These are phyloP conservation scores for Desmodesmus armatus DNA, from an alignment of 139 green algal species.

Conservation along the genomic window DNA sequence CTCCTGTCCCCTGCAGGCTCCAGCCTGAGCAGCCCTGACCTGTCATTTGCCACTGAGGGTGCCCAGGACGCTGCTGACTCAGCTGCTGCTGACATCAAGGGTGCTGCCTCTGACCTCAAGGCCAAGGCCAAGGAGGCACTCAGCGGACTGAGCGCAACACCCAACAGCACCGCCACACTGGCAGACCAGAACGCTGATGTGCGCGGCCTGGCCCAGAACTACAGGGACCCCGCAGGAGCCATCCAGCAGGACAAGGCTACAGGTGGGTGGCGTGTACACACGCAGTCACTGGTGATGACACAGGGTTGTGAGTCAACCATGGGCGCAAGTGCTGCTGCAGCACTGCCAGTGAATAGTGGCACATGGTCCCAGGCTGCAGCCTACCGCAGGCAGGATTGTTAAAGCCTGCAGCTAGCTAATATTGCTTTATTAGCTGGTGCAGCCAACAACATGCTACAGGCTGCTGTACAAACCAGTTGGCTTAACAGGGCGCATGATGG, in stretches of 20 bases:
- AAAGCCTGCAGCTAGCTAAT: no score
- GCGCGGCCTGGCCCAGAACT: neutral
- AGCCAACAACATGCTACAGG: no score
- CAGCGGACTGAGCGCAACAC: neutral
- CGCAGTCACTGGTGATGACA: no score
- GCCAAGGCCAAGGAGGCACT: neutral
- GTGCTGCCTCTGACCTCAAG: neutral
- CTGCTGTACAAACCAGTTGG: no score
- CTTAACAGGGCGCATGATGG: no score
- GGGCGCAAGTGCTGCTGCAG: neutral
- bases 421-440: no score
- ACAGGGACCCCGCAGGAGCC: constrained; percentile 36
- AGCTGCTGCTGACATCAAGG: no score
- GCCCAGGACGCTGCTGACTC: no score
- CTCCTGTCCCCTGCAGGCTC: no score
- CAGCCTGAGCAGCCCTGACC: no score
- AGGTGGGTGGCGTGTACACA: constrained; percentile 4
- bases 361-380: neutral
- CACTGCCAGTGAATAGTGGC: neutral
- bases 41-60: no score
- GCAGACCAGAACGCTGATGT: constrained; percentile 39
- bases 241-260: constrained; percentile 21
- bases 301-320: neutral
- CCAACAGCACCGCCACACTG: neutral
- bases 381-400: neutral